Evolutionary conservation across 176 grass and related monocot species (phyloP).

Genomic region (Echinochloa phyllopogon): DNA sequence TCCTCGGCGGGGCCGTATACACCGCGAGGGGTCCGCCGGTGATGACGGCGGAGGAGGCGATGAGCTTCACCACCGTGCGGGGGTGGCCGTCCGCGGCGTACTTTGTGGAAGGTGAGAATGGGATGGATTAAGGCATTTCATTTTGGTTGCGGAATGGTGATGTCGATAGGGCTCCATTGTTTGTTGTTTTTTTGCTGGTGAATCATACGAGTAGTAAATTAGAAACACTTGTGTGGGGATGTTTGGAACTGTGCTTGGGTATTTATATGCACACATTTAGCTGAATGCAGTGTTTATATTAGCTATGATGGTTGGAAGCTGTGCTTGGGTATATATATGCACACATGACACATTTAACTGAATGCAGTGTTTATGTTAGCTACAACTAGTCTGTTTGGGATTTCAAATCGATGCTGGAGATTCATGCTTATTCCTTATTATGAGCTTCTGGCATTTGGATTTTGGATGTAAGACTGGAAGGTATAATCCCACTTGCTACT

Average conservation of each 20-base stretch:
- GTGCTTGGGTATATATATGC: background rate
- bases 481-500: background rate
- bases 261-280: background rate
- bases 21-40: background rate
- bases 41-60: constrained; percentile 68
- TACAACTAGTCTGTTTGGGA: background rate
- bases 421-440: background rate
- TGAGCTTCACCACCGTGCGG: constrained; percentile 57
- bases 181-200: background rate
- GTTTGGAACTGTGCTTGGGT: background rate
- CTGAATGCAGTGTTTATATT: background rate
- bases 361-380: background rate
- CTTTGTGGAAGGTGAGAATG: constrained; percentile 77
- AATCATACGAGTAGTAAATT: background rate
- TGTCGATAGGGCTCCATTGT: constrained; percentile 3
- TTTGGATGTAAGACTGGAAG: background rate
- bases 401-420: background rate
- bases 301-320: background rate
- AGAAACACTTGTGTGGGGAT: background rate
- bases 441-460: background rate
- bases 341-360: background rate
- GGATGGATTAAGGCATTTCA: constrained; percentile 27
- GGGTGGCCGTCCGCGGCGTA: constrained; percentile 73
- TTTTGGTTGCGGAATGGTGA: background rate
- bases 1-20: constrained; percentile 38